A percentile compares a stretch with the other conserved stretches of the same genome.
phyloP scores from a whole-genome alignment of 371 early-diverging fungal species.

The Mortierella sp. region DNA sequence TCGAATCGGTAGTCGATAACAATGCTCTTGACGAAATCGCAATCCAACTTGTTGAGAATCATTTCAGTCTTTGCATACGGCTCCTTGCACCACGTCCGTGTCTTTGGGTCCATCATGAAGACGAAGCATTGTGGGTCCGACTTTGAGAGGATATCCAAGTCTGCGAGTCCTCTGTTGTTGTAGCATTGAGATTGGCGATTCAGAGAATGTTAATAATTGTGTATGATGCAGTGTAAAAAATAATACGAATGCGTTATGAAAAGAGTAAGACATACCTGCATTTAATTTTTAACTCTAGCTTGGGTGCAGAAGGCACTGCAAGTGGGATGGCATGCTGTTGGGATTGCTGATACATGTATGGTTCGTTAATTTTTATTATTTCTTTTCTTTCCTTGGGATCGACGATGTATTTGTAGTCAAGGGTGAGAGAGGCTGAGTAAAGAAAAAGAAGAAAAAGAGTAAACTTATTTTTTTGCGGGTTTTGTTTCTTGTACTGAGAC shows the following conservation, averaged over 20 bases:
- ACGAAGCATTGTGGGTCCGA: constrained; percentile 58
- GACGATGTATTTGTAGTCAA: background rate
- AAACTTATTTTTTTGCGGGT: too few relatives aligned
- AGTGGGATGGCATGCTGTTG: constrained; percentile 22
- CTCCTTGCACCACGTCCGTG: constrained; percentile 46
- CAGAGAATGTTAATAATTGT: too few relatives aligned
- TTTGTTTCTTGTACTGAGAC: too few relatives aligned
- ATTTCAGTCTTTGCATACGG: constrained; percentile 59
- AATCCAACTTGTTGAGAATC: constrained; percentile 60
- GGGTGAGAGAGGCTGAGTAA: background rate
- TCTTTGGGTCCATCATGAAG: constrained; percentile 46
- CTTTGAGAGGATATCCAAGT: constrained; percentile 57
- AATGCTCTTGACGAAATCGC: constrained; percentile 61
- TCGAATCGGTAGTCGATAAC: constrained; percentile 65
- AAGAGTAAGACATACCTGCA: constrained; percentile 32
- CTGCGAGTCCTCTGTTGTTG: constrained; percentile 36
- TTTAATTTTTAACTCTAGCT: constrained; percentile 50
- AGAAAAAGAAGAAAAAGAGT: too few relatives aligned
- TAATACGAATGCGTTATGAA: background rate
- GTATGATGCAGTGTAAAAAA: background rate
- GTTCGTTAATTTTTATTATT: background rate
- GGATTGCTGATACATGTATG: constrained; percentile 25
- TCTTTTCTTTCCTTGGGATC: background rate
- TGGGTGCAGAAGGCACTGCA: constrained; percentile 33
- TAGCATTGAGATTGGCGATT: background rate